Evolutionary conservation across 2,329 filamentous ascomycete genomes (phyloP).

Genomic region (Zalaria sp.): DNA sequence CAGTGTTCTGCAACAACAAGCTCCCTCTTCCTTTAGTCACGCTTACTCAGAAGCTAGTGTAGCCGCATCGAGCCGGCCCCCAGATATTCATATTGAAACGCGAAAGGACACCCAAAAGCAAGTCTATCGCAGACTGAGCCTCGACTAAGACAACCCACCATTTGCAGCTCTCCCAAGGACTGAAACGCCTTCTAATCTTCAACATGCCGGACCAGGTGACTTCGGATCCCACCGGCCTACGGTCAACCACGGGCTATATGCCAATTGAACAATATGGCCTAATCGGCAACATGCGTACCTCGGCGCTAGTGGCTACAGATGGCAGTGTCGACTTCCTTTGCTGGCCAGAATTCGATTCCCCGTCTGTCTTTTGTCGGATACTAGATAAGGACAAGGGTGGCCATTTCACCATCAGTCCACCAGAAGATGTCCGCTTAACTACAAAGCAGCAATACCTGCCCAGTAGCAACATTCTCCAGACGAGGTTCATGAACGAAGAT

Average conservation of each 20-base stretch:
- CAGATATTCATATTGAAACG: no score
- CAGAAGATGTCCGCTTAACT: conserved; percentile 38
- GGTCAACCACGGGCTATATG: conserved; percentile 4
- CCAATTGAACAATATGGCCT: conserved; percentile 63
- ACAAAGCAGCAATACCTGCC: conserved; percentile 69
- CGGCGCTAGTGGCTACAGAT: conserved; percentile 59
- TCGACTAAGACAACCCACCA: no score
- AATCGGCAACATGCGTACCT: conserved; percentile 70
- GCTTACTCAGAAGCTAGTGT: neutral
- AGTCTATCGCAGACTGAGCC: no score
- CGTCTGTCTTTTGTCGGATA: conserved; percentile 59
- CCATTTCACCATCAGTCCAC: conserved; percentile 49
- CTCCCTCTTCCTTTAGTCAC: neutral
- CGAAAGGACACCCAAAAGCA: no score
- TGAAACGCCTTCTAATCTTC: neutral
- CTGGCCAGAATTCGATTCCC: conserved; percentile 69
- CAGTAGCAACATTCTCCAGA: conserved; percentile 61
- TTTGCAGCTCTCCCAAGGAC: neutral
- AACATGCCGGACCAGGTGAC: neutral
- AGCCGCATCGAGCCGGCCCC: no score
- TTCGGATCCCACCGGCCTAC: conserved; percentile 3
- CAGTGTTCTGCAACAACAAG: neutral
- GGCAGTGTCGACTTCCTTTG: conserved; percentile 68
- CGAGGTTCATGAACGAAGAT: conserved; percentile 62
- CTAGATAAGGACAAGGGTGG: conserved; percentile 63